Conservation (phyloP, 2,329 filamentous ascomycete genomes). For the Bipolaris cookei region DNA sequence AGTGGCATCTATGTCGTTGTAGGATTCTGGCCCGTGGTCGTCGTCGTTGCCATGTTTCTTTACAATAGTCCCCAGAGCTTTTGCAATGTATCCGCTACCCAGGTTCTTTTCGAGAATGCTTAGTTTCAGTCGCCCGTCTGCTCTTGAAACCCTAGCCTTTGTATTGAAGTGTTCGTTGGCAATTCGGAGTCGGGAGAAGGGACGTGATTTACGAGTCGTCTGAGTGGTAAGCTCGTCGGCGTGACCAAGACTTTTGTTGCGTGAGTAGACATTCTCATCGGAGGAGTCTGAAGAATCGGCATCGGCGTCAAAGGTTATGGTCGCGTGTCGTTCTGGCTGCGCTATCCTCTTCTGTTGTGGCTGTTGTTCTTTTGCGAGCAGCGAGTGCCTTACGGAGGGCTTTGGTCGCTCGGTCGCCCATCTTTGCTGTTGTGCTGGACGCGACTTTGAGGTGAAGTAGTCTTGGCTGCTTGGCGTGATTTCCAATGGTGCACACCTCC, state of each 20-base stretch:
- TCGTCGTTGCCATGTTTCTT: slow-evolving; percentile 60
- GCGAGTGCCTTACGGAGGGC: slow-evolving; percentile 28
- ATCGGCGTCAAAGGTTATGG: slow-evolving; percentile 42
- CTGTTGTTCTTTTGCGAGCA: slow-evolving; percentile 29
- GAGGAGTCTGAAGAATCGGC: slow-evolving; percentile 33
- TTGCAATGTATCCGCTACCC: slow-evolving; percentile 74
- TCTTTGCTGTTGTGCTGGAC: slow-evolving; percentile 35
- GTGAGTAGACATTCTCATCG: slow-evolving; percentile 28
- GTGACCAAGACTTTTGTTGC: slow-evolving; percentile 27
- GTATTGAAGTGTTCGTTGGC: slow-evolving; percentile 70
- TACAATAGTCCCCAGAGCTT: slow-evolving; percentile 71
- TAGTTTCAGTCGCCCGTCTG: slow-evolving; percentile 74
- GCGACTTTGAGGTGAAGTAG: slow-evolving; percentile 12
- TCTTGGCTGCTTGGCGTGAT: neutral
- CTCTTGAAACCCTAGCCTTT: slow-evolving; percentile 68
- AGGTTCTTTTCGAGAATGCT: slow-evolving; percentile 70
- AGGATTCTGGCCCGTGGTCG: slow-evolving; percentile 38
- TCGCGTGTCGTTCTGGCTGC: slow-evolving; percentile 28
- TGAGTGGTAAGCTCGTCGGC: slow-evolving; percentile 15
- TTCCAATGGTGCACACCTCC: neutral
- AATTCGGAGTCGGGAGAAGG: slow-evolving; percentile 64
- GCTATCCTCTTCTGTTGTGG: slow-evolving; percentile 17
- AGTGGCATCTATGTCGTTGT: slow-evolving; percentile 14
- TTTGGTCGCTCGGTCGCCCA: slow-evolving; percentile 42
- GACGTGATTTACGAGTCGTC: slow-evolving; percentile 18